These are phyloP conservation scores for Marchantia paleacea DNA, from an alignment of 225 moss, liverwort and hornwort species.

Conservation along the genomic window DNA sequence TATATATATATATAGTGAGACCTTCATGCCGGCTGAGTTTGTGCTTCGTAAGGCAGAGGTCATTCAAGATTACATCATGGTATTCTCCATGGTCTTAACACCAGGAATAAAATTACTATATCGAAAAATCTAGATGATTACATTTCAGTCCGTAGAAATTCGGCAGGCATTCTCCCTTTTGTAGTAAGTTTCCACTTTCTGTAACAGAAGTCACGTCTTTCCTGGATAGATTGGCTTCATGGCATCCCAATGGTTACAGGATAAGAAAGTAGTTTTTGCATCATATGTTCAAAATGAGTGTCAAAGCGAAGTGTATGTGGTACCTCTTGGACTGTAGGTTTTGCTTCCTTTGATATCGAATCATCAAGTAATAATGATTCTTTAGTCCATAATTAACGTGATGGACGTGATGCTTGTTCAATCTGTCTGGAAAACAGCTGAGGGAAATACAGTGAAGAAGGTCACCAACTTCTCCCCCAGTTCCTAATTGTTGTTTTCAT, in stretches of 20 bases:
- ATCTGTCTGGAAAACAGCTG: no score
- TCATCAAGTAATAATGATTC: no score
- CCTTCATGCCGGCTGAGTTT: neutral
- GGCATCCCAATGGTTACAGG: no score
- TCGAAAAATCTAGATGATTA: neutral
- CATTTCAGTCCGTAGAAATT: neutral
- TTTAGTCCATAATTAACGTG: no score
- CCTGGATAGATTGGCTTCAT: no score
- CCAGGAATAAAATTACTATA: neutral
- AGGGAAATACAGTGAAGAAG: no score
- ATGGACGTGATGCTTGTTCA: no score
- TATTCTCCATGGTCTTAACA: neutral
- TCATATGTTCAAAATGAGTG: no score
- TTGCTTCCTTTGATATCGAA: no score
- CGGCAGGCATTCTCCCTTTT: neutral
- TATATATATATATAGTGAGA: no score
- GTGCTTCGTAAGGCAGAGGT: neutral
- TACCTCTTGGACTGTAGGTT: neutral
- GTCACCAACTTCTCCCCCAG: neutral
- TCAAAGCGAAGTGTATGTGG: no score
- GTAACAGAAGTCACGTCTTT: neutral
- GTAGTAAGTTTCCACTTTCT: constrained; percentile 5
- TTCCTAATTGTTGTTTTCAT: neutral
- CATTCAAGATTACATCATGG: neutral
- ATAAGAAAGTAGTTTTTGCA: neutral